Conservation (phyloP, 2,329 filamentous ascomycete species). For the Ceratocystis cubensis region DNA sequence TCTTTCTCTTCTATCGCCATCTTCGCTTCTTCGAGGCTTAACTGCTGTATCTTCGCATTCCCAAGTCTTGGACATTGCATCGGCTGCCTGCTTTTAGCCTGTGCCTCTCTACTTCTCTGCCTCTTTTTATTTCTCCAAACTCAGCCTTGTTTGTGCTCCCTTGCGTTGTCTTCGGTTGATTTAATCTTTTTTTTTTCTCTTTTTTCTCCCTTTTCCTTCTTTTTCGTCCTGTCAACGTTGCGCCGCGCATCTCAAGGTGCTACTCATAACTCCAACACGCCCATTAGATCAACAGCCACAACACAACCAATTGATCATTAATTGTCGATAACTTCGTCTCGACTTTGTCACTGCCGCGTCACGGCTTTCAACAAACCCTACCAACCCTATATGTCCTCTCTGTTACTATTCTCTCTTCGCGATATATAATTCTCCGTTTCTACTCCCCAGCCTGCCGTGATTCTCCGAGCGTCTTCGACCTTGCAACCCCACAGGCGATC, state of each 20-base stretch:
- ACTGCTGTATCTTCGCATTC: not conserved
- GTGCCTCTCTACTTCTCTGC: not conserved
- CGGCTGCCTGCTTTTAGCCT: not conserved
- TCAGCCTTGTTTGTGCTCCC: conserved; percentile 11
- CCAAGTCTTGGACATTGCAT: not conserved
- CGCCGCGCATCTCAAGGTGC: conserved; percentile 11
- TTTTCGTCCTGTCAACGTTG: not conserved
- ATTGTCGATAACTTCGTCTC: not conserved
- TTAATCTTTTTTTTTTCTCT: conserved; percentile 2
- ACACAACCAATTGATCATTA: not conserved
- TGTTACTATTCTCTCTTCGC: too few relatives aligned
- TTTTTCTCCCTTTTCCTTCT: not conserved
- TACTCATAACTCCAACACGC: not conserved
- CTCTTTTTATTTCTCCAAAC: not conserved
- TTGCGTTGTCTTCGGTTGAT: not conserved
- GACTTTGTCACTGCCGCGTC: not conserved
- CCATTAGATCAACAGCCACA: not conserved
- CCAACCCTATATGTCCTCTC: not conserved
- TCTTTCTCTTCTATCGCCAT: not conserved
- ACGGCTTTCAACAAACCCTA: not conserved
- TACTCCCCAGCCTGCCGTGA: not conserved
- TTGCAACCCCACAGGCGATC: not conserved
- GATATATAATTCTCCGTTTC: not conserved
- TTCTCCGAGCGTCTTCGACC: not conserved
- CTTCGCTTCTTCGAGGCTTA: not conserved